Percentiles rank a stretch among this genome's conserved stretches.
These are phyloP conservation scores for Citrullus colocynthis DNA, from an alignment of 306 rosid genomes.

Conservation along the genomic window DNA sequence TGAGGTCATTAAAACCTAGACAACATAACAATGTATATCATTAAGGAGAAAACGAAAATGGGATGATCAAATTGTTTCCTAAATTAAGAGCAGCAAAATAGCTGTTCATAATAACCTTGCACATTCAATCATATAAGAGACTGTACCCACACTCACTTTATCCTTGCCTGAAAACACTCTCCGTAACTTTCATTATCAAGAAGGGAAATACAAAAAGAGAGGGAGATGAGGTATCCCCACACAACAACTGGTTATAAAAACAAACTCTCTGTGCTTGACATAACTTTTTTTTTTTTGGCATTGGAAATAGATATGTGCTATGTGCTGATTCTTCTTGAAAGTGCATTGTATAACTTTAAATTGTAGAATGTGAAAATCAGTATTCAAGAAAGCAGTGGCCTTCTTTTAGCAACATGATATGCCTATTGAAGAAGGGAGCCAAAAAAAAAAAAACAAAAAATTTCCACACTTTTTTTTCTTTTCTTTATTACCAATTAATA, in stretches of 20 bases:
- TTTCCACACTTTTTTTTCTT: too few species aligned
- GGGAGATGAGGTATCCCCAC: too few species aligned
- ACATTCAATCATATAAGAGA: conserved; percentile 5
- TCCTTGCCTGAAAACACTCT: not conserved
- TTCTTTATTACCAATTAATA: too few species aligned
- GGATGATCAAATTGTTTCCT: not conserved
- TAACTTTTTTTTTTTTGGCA: not conserved
- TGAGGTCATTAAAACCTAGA: not conserved
- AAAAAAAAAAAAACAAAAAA: not conserved
- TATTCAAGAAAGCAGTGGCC: not conserved
- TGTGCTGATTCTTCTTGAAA: not conserved
- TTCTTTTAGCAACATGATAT: not conserved
- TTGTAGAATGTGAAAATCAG: conserved; percentile 1
- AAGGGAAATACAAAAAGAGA: too few species aligned
- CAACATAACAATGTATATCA: not conserved
- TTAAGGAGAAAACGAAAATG: not conserved
- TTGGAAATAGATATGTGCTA: not conserved
- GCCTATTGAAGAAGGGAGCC: not conserved
- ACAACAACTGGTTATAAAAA: too few species aligned
- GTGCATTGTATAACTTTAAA: not conserved
- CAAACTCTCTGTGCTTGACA: not conserved
- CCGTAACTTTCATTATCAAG: too few species aligned
- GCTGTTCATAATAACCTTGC: not conserved
- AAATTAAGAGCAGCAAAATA: not conserved
- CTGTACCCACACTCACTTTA: not conserved